Base-by-base conservation (phyloP, 192 early-diverging fungal genomes). In the Backusella psychrophila region DNA sequence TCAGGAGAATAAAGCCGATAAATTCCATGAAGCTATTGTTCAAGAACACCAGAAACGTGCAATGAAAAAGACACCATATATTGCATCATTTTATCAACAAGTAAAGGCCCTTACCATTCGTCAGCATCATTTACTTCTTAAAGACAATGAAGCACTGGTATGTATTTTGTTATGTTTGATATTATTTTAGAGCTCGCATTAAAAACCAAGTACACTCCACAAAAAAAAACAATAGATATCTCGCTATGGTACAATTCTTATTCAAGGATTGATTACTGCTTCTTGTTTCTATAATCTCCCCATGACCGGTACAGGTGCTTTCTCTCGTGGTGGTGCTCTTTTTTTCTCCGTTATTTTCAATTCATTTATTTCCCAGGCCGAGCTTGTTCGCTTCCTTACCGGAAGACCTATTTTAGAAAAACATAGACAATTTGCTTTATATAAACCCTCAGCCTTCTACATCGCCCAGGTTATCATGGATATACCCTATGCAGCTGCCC, bases 401-500 rank as follows among this genome's bases (percentile, higher is more conserved):
- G 92, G 92, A 49, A 91, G 93, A 65, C 84, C 89, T 29, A 88
- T 94, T 41, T 80, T 92, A 26, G 88, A 92, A 81, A 96, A 96
- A 80, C 94, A 96, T 84, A 92, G 91, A 74, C 83, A 85, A 4
- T 92, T 90, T 79, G 91, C 91, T 6, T 83, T 93, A 71, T 91
- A 90, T 72, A 87, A 87, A 17, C 89, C 91, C 9, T 83, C 87
- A 17, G 85, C 90, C 26, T 85, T 82, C 73, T 87, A 85, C 36
- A 75, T 90, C 46, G 80, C 89, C 12, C 89, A 89, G 74, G 81
- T 86, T 56, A 63, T 89, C 21, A 78, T 83, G 41, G 88, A 91
- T 66, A 77, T 91, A 21, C 86, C 88, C 4, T 74, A 89, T 49
- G 68, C 80, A 19, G 29, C 88, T 14, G 70, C 84, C 5, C 86